Conservation (phyloP, 768 basidiomycete genomes). For the Russula sp. region DNA sequence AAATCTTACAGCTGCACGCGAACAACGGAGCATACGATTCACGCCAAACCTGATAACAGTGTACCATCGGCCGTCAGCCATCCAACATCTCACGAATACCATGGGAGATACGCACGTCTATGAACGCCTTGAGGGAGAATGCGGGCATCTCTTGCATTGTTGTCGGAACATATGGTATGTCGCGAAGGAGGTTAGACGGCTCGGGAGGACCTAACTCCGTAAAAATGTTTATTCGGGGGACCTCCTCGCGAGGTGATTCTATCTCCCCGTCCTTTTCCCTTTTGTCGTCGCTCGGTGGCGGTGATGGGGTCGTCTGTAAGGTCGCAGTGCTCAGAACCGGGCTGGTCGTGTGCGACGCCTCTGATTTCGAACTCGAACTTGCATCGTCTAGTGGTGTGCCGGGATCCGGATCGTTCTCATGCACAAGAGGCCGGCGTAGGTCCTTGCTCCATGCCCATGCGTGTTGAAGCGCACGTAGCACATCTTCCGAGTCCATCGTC, state of each 20-base stretch:
- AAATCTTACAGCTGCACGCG: conserved; percentile 67
- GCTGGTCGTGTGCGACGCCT: conserved; percentile 57
- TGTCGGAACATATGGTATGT: conserved; percentile 67
- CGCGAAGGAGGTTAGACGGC: conserved; percentile 52
- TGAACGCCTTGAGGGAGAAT: conserved; percentile 39
- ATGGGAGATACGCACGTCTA: conserved; percentile 38
- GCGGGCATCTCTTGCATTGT: conserved; percentile 46
- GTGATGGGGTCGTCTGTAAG: conserved; percentile 72
- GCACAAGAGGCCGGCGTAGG: conserved; percentile 40
- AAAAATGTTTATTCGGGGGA: conserved; percentile 29
- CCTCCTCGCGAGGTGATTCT: conserved; percentile 25
- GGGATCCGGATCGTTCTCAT: conserved; percentile 13
- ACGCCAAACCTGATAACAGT: conserved; percentile 52
- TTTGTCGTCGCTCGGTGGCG: conserved; percentile 46
- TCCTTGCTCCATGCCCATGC: conserved; percentile 68
- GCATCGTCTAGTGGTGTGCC: conserved; percentile 37
- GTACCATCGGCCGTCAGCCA: conserved; percentile 1
- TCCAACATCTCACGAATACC: not conserved
- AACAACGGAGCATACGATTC: conserved; percentile 68
- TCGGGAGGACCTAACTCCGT: conserved; percentile 55
- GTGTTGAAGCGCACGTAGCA: conserved; percentile 50
- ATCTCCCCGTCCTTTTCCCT: conserved; percentile 34
- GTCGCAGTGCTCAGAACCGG: conserved; percentile 71
- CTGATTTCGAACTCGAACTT: conserved; percentile 43
- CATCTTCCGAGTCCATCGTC: conserved; percentile 56